Evolutionary conservation across 2,329 filamentous ascomycete species (phyloP).

Genomic region (Geoglossum cookeanum): DNA sequence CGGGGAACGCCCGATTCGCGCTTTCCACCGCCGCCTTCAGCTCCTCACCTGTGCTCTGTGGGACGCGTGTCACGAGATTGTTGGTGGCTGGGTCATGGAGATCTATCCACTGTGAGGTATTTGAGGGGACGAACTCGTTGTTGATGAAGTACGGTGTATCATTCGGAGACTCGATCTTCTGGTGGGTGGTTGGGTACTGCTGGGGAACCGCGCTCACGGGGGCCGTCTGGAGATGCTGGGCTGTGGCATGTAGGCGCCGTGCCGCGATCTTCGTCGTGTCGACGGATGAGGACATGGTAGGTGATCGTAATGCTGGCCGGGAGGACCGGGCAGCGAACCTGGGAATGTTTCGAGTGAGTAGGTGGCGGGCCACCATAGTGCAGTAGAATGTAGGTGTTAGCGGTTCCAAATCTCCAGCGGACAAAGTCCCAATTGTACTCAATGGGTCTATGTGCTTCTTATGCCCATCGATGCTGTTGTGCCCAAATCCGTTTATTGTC

Average conservation of each 20-base stretch:
- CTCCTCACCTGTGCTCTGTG: constrained; percentile 62
- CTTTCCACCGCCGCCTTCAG: constrained; percentile 56
- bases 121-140: constrained; percentile 55
- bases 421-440: neutral
- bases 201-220: constrained; percentile 25
- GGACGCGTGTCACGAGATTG: constrained; percentile 66
- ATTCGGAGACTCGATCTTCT: constrained; percentile 44
- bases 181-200: constrained; percentile 50
- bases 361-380: neutral
- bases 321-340: neutral
- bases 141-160: constrained; percentile 69
- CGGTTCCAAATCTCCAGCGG: neutral
- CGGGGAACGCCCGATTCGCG: constrained; percentile 55
- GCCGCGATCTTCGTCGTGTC: neutral
- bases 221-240: constrained; percentile 18
- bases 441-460: neutral
- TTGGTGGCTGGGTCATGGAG: constrained; percentile 70
- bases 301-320: neutral
- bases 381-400: neutral
- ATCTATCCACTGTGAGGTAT: constrained; percentile 55
- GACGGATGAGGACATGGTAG: neutral
- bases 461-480: no score
- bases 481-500: neutral
- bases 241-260: constrained; percentile 34
- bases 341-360: neutral